phyloP scores from a whole-genome alignment of 2,329 filamentous ascomycete genomes.

The Arthrinium phaeospermum region DNA sequence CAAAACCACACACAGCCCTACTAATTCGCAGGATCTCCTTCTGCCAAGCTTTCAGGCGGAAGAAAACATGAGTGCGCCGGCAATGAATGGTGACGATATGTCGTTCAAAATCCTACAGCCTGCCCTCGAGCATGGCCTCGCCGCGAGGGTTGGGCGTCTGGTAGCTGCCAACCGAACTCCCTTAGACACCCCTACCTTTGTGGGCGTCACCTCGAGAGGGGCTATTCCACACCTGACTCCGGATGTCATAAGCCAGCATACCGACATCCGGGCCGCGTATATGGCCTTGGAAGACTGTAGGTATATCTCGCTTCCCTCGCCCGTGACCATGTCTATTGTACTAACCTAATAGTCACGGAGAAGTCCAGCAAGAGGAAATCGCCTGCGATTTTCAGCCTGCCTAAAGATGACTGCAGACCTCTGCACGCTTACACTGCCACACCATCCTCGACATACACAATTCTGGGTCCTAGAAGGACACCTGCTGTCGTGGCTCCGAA shows the following conservation, averaged over 20 bases:
- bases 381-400: conserved; percentile 55
- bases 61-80: conserved; percentile 2
- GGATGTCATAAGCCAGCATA: conserved; percentile 74
- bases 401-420: conserved; percentile 48
- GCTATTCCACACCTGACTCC: conserved; percentile 87
- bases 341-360: conserved; percentile 56
- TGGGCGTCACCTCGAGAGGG: conserved; percentile 82
- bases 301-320: conserved; percentile 38
- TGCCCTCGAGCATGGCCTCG: conserved; percentile 45
- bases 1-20: neutral
- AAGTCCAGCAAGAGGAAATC: conserved; percentile 45
- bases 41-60: conserved; percentile 3
- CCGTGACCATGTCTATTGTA: neutral
- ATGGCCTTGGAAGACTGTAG: conserved; percentile 92
- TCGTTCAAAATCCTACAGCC: conserved; percentile 55
- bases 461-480: conserved; percentile 79
- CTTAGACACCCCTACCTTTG: conserved; percentile 84
- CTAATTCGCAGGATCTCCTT: conserved; percentile 4
- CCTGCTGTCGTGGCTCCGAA: conserved; percentile 76
- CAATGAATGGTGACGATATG: conserved; percentile 34
- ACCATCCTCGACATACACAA: conserved; percentile 66
- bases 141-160: conserved; percentile 72
- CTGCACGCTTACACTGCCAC: conserved; percentile 81
- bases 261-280: conserved; percentile 73
- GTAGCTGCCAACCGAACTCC: conserved; percentile 63